A percentile compares a stretch with the other conserved stretches of the same genome.
Conservation (phyloP, 305 asterid species). For the Fraxinus baroniana region DNA sequence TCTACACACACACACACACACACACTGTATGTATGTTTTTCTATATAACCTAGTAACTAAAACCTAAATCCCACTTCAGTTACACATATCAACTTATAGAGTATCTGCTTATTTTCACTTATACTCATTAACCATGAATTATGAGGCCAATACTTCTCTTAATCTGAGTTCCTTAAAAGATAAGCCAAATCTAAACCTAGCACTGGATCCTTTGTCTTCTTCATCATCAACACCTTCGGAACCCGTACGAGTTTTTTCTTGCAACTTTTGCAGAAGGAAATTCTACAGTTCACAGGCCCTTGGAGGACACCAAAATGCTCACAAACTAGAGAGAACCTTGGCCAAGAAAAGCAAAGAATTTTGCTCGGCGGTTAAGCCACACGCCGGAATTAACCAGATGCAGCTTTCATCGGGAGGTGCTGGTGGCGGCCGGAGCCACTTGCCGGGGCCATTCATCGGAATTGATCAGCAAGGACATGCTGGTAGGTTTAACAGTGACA, state of each 20-base stretch:
- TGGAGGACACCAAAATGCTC: conserved; percentile 90
- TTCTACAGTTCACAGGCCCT: conserved; percentile 80
- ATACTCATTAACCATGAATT: conserved; percentile 36
- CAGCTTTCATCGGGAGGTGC: background rate
- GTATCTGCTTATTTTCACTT: background rate
- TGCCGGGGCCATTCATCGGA: conserved; percentile 4
- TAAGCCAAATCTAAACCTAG: conserved; percentile 30
- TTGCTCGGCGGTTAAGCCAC: conserved; percentile 18
- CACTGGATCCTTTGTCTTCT: conserved; percentile 22
- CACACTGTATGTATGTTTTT: too few species aligned
- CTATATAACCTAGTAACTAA: too few species aligned
- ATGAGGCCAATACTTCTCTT: conserved; percentile 59
- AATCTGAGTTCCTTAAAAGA: conserved; percentile 41
- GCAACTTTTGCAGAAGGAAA: conserved; percentile 71
- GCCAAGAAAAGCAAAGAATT: conserved; percentile 68
- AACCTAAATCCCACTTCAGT: too few species aligned
- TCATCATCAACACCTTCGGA: conserved; percentile 28
- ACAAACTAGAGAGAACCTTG: conserved; percentile 76
- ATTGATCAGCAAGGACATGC: conserved; percentile 15
- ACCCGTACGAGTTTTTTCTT: conserved; percentile 55
- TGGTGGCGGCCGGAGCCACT: conserved; percentile 1
- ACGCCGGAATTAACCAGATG: conserved; percentile 22
- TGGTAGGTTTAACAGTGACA: conserved; percentile 18
- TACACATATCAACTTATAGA: too few species aligned
- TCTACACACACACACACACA: too few species aligned